Conservation (phyloP, 805 yeast genomes). For the Blastobotrys terrestris region DNA sequence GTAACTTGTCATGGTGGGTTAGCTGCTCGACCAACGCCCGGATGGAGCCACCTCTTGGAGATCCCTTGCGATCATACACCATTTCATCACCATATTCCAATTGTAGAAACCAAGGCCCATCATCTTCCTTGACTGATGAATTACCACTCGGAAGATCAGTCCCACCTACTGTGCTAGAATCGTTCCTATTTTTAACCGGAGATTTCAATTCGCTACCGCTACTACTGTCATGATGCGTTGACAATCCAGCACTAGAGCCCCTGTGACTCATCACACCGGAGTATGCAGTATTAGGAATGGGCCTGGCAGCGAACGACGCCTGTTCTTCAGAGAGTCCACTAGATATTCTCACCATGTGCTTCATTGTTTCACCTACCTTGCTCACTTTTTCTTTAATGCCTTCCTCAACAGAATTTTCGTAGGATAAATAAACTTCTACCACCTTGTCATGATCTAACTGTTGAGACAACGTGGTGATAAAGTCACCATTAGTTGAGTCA, state of each 20-base stretch:
- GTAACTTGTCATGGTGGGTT: conserved; percentile 61
- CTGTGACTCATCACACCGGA: neutral
- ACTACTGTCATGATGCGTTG: neutral
- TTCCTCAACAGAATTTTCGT: conserved; percentile 11
- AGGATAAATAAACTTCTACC: conserved; percentile 15
- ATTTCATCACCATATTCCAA: conserved; percentile 44
- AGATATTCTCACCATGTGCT: conserved; percentile 5
- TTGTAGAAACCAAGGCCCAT: conserved; percentile 45
- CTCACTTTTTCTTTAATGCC: conserved; percentile 11
- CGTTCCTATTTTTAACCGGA: neutral
- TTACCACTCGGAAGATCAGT: neutral
- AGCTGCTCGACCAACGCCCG: conserved; percentile 74
- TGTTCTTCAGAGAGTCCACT: conserved; percentile 7
- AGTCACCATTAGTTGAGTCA: conserved; percentile 15
- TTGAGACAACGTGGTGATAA: conserved; percentile 16
- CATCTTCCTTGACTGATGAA: conserved; percentile 8
- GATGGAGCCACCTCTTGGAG: conserved; percentile 76
- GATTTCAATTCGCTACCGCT: neutral
- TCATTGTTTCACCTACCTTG: conserved; percentile 5
- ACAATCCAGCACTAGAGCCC: neutral
- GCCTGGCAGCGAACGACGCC: neutral
- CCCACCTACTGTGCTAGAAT: neutral
- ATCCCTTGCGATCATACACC: conserved; percentile 61
- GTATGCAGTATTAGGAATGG: conserved; percentile 2
- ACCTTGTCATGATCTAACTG: conserved; percentile 14